Conservation (phyloP, 495 filamentous ascomycete genomes). For the Hyaloscypha hepaticicola region DNA sequence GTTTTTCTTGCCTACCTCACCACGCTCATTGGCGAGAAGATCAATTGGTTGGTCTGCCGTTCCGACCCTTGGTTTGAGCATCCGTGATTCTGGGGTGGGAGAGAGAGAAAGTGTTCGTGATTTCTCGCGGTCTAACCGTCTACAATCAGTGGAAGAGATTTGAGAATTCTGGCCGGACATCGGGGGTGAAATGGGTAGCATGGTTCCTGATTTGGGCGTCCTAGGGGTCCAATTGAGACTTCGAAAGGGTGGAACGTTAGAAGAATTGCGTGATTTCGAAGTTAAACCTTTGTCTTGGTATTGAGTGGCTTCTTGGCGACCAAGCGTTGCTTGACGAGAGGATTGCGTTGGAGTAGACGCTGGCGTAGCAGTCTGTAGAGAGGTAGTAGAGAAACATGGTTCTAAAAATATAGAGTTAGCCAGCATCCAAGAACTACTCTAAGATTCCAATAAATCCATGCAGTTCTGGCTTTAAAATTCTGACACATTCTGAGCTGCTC, state of each 20-base stretch:
- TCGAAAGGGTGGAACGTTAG: constrained; percentile 1
- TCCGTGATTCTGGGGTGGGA: not conserved
- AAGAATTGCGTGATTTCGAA: not conserved
- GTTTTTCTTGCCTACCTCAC: not conserved
- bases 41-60: not conserved
- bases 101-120: not conserved
- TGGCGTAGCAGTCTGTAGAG: not conserved
- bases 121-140: not conserved
- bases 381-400: not conserved
- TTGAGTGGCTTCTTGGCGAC: not conserved
- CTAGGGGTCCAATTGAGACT: not conserved
- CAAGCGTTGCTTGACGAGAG: not conserved
- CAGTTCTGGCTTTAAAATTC: no score
- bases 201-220: not conserved
- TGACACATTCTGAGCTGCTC: no score
- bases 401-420: not conserved
- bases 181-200: not conserved
- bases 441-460: no score
- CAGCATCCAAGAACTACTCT: not conserved
- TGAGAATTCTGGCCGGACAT: not conserved
- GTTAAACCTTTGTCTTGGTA: not conserved
- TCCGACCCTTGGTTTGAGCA: not conserved
- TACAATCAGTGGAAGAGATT: not conserved
- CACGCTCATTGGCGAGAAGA: not conserved
- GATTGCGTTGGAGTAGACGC: not conserved